phyloP scores from a whole-genome alignment of 352 stramenopile species.

The Elongisporangium undulatum region DNA sequence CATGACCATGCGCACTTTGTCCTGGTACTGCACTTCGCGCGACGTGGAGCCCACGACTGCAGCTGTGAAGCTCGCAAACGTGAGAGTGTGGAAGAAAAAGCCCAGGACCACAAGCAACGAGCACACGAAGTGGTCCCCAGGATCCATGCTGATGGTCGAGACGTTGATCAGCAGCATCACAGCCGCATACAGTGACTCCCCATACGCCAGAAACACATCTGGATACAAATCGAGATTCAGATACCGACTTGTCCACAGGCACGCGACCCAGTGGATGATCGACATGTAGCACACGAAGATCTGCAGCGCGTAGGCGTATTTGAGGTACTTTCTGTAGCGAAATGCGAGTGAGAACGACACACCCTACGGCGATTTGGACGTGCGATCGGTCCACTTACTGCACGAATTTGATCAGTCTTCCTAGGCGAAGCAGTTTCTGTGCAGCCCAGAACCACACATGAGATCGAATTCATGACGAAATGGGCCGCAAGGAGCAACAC shows the following conservation, averaged over 20 bases:
- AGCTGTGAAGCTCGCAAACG: conserved; percentile 45
- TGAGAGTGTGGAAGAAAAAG: conserved; percentile 47
- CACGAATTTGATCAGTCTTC: conserved; percentile 60
- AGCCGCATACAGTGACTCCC: conserved; percentile 36
- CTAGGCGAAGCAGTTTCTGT: conserved; percentile 63
- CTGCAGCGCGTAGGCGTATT: conserved; percentile 53
- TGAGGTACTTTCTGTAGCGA: conserved; percentile 49
- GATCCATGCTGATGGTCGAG: conserved; percentile 26
- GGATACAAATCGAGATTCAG: conserved; percentile 19
- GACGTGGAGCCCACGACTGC: conserved; percentile 42
- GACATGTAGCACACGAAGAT: conserved; percentile 51
- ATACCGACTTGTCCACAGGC: conserved; percentile 36
- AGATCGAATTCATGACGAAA: not conserved
- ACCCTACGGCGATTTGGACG: not conserved
- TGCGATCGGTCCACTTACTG: conserved; percentile 21
- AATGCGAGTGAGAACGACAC: not conserved
- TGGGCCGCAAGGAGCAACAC: not conserved
- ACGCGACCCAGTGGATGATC: conserved; percentile 59
- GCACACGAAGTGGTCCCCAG: conserved; percentile 32
- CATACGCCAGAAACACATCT: conserved; percentile 39
- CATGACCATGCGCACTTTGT: conserved; percentile 59
- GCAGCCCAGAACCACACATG: not conserved
- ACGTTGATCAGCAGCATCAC: conserved; percentile 50
- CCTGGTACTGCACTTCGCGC: conserved; percentile 51
- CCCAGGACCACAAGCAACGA: conserved; percentile 37